Evolutionary conservation across 1,284 basidiomycete species (phyloP).

Genomic region (Melanopsichium pennsylvanicum): DNA sequence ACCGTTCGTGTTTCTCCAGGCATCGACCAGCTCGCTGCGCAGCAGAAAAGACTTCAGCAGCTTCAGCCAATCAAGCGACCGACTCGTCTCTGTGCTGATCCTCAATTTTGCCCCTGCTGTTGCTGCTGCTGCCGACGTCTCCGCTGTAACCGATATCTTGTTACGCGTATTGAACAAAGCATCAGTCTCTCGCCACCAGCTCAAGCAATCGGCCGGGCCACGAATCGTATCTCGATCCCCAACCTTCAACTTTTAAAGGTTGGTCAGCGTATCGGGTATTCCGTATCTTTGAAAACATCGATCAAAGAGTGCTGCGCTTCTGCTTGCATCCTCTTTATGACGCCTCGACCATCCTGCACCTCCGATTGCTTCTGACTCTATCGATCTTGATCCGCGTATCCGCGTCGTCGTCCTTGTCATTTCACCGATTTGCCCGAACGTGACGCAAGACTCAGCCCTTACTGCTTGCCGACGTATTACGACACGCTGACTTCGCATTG

Average conservation of each 20-base stretch:
- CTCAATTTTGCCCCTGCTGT: background rate
- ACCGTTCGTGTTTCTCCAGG: slow-evolving; percentile 10
- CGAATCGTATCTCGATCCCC: background rate
- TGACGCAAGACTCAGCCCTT: slow-evolving; percentile 3
- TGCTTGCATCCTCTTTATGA: slow-evolving; percentile 13
- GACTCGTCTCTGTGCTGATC: background rate
- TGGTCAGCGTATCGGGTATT: slow-evolving; percentile 7
- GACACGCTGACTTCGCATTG: too few relatives aligned
- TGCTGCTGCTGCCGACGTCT: slow-evolving; percentile 8
- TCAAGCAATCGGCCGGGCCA: background rate
- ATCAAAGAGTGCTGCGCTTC: slow-evolving; percentile 1
- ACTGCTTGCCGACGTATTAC: background rate
- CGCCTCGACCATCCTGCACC: slow-evolving; percentile 4
- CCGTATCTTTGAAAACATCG: background rate
- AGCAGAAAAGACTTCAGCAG: slow-evolving; percentile 4
- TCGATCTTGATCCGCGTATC: slow-evolving; percentile 19
- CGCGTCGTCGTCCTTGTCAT: slow-evolving; percentile 1
- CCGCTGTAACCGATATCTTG: background rate
- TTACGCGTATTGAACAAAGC: slow-evolving; percentile 3
- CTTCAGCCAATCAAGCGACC: background rate
- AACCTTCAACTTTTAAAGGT: background rate
- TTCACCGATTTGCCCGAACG: background rate
- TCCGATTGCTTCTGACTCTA: slow-evolving; percentile 5
- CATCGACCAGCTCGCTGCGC: slow-evolving; percentile 9
- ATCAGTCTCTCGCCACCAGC: background rate